Conservation (phyloP, 2,329 filamentous ascomycete species). For the Fonsecaea erecta region DNA sequence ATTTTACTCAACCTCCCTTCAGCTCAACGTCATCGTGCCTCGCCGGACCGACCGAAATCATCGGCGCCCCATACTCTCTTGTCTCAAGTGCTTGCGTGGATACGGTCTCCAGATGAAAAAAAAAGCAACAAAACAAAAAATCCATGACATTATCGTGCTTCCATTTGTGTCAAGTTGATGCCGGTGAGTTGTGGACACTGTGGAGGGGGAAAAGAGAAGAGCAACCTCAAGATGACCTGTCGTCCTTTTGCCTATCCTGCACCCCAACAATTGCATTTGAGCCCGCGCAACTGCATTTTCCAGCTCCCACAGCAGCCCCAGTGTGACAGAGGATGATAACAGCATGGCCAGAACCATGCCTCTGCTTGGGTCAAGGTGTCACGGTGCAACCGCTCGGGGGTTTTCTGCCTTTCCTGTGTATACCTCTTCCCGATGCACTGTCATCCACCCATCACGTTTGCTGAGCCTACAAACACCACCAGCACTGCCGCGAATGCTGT, state of each 20-base stretch:
- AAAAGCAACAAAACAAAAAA: no score
- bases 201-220: not conserved
- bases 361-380: slow-evolving; percentile 10
- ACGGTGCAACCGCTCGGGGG: slow-evolving; percentile 25
- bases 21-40: not conserved
- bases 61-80: not conserved
- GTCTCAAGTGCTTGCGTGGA: not conserved
- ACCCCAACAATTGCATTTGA: not conserved
- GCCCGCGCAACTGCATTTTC: not conserved
- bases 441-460: slow-evolving; percentile 30
- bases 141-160: not conserved
- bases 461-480: slow-evolving; percentile 34
- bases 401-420: slow-evolving; percentile 25
- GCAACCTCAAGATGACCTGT: not conserved
- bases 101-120: not conserved
- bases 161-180: not conserved
- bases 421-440: not conserved
- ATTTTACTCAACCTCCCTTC: not conserved
- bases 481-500: slow-evolving; percentile 36
- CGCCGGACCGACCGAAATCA: not conserved
- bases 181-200: not conserved
- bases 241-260: not conserved
- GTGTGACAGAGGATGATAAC: slow-evolving; percentile 9
- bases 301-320: slow-evolving; percentile 6
- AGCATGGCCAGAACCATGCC: not conserved